phyloP scores from a whole-genome alignment of 306 rosid genomes.

The Vigna trinervia region DNA sequence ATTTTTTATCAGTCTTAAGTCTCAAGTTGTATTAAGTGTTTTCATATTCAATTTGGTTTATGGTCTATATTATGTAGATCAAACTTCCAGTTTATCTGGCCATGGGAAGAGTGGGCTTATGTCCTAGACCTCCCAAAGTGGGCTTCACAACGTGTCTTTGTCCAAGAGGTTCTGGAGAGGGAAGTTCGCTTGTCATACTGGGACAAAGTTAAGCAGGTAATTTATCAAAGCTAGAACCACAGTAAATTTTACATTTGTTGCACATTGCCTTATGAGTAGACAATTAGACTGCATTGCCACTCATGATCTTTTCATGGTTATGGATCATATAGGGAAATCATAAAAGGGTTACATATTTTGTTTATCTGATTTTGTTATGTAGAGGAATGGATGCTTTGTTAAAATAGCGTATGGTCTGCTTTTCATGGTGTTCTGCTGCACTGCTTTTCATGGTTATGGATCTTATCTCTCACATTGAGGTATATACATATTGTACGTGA shows the following conservation, averaged over 20 bases:
- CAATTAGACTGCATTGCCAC: conserved; percentile 3
- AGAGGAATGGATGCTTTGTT: conserved; percentile 16
- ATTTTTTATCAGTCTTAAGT: no score
- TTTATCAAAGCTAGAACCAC: conserved; percentile 20
- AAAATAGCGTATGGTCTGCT: neutral
- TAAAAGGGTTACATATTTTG: neutral
- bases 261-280: conserved; percentile 18
- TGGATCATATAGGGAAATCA: conserved; percentile 17
- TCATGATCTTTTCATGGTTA: conserved; percentile 19
- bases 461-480: no score
- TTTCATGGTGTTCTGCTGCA: no score
- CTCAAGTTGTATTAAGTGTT: neutral
- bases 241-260: neutral
- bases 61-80: conserved; percentile 65
- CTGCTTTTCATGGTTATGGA: no score
- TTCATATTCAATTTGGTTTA: conserved; percentile 35
- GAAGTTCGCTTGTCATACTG: conserved; percentile 98
- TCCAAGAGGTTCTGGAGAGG: conserved; percentile 97
- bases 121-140: conserved; percentile 95
- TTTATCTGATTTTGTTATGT: conserved; percentile 3
- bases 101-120: conserved; percentile 98
- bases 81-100: conserved; percentile 99
- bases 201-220: conserved; percentile 99
- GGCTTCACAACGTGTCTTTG: conserved; percentile 99
- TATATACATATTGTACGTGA: no score